These are phyloP conservation scores for Omphalotus guepiniiformis DNA, from an alignment of 768 basidiomycete genomes.

Conservation along the genomic window DNA sequence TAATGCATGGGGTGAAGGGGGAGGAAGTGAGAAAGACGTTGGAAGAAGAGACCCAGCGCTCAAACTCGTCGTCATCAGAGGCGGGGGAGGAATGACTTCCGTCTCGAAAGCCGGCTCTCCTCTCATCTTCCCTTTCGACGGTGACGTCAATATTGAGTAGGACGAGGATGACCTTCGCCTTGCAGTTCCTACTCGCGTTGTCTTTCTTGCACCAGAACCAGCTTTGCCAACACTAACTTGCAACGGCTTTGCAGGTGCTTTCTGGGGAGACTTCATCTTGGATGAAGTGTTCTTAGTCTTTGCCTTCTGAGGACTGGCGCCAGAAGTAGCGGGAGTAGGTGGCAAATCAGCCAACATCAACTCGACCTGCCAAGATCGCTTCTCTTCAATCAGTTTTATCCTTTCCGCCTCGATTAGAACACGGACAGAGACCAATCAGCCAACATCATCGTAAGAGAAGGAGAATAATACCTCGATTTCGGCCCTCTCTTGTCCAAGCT, in stretches of 20 bases:
- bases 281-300: slow-evolving; percentile 29
- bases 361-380: slow-evolving; percentile 67
- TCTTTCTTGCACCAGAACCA: slow-evolving; percentile 37
- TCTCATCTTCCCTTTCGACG: slow-evolving; percentile 12
- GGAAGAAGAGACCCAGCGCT: slow-evolving; percentile 49
- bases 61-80: slow-evolving; percentile 9
- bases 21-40: slow-evolving; percentile 72
- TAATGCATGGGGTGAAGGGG: slow-evolving; percentile 68
- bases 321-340: slow-evolving; percentile 31
- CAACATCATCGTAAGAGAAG: slow-evolving; percentile 3
- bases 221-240: slow-evolving; percentile 43
- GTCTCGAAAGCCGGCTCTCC: slow-evolving; percentile 48
- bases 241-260: slow-evolving; percentile 17
- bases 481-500: slow-evolving; percentile 60
- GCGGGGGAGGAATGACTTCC: slow-evolving; percentile 38
- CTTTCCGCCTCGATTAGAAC: slow-evolving; percentile 48
- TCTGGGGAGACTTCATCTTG: slow-evolving; percentile 38
- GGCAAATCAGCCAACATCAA: slow-evolving; percentile 57
- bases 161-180: slow-evolving; percentile 41
- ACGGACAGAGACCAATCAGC: background rate
- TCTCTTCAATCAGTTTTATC: slow-evolving; percentile 60
- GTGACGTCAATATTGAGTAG: slow-evolving; percentile 31
- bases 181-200: slow-evolving; percentile 26
- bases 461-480: slow-evolving; percentile 52
- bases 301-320: slow-evolving; percentile 15